Conservation (phyloP, 148 eudicot genomes). For the Rhododendron simsii region DNA sequence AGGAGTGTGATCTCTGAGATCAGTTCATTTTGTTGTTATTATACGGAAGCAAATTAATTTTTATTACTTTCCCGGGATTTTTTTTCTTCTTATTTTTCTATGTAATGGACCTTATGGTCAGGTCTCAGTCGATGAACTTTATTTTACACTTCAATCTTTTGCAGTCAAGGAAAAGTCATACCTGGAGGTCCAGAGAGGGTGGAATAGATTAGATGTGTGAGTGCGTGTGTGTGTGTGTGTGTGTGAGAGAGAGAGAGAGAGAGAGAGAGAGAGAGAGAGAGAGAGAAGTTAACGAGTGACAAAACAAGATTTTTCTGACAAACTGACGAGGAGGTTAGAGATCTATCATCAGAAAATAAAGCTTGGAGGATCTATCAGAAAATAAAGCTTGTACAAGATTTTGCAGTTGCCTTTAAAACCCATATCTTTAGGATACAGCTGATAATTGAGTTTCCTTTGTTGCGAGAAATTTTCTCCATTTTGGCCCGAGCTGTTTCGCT, state of each 20-base stretch:
- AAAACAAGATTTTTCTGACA: not conserved
- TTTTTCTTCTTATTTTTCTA: not conserved
- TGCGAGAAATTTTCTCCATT: not conserved
- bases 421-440: not conserved
- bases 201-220: not conserved
- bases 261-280: not conserved
- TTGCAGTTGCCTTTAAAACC: not conserved
- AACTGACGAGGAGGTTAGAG: conserved; percentile 14
- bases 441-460: not conserved
- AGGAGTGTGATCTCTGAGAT: conserved; percentile 9
- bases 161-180: conserved; percentile 39
- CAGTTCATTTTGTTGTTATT: not conserved
- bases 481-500: not conserved
- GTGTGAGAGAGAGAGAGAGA: conserved; percentile 5
- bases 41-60: not conserved
- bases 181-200: not conserved
- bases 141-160: conserved; percentile 26
- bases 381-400: not conserved
- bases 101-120: conserved; percentile 14
- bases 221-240: not conserved
- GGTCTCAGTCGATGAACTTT: conserved; percentile 44
- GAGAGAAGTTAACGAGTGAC: not conserved
- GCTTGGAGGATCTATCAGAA: too few relatives aligned
- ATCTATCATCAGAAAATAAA: not conserved
- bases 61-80: conserved; percentile 1